phyloP scores from a whole-genome alignment of 129 eudicot species.

The Escallonia herrerae region DNA sequence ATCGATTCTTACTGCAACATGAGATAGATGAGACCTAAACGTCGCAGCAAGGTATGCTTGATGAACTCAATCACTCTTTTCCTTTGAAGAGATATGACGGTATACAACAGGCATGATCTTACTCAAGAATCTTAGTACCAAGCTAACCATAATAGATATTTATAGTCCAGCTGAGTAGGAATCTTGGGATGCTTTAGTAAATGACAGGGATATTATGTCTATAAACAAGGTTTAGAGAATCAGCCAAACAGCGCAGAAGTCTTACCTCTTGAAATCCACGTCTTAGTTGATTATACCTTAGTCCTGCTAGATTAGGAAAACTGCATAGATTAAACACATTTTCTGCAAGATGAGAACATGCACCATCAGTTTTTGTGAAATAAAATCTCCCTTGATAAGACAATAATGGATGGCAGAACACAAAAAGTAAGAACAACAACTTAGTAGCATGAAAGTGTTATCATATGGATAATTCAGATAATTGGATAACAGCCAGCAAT shows the following conservation, averaged over 20 bases:
- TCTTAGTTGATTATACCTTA: conserved; percentile 60
- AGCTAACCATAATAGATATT: too few species aligned
- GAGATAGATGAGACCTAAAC: too few species aligned
- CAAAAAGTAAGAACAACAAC: neutral
- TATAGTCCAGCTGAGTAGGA: too few species aligned
- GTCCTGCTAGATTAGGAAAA: conserved; percentile 73
- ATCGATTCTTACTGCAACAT: too few species aligned
- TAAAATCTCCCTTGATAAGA: conserved; percentile 2
- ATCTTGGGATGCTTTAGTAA: too few species aligned
- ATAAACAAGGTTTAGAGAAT: too few species aligned
- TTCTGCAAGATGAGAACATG: conserved; percentile 49
- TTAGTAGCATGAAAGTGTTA: neutral
- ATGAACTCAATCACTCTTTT: too few species aligned
- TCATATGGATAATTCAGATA: neutral
- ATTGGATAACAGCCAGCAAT: neutral
- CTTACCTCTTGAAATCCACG: conserved; percentile 84
- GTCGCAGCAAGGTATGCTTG: too few species aligned
- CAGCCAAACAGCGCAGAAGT: neutral
- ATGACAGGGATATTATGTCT: too few species aligned
- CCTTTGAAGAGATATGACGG: too few species aligned
- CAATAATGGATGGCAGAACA: neutral
- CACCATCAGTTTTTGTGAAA: conserved; percentile 8
- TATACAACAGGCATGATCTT: too few species aligned
- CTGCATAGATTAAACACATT: conserved; percentile 83
- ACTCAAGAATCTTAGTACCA: too few species aligned